These are phyloP conservation scores for Acaromyces ingoldii DNA, from an alignment of 1,284 basidiomycete species.

Conservation along the genomic window DNA sequence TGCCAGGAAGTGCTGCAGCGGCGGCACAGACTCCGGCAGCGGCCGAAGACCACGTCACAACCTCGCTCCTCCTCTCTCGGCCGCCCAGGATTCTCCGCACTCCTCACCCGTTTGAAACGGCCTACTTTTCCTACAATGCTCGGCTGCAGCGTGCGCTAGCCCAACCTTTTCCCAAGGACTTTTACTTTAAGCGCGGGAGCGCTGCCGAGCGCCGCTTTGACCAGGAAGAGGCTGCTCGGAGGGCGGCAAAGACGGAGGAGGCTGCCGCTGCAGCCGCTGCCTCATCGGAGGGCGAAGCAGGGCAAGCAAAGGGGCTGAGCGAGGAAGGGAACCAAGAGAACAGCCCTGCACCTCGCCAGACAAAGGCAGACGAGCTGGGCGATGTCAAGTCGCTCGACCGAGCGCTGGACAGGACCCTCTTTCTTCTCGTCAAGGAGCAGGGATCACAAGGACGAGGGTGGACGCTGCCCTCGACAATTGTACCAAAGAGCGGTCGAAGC, in stretches of 20 bases:
- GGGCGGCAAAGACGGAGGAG: slow-evolving; percentile 3
- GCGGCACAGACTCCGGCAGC: no score
- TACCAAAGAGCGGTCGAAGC: not conserved
- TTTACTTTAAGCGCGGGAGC: slow-evolving; percentile 92
- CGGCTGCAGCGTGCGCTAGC: slow-evolving; percentile 76
- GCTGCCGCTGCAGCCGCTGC: slow-evolving; percentile 16
- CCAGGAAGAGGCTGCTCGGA: slow-evolving; percentile 53
- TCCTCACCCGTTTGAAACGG: slow-evolving; percentile 70
- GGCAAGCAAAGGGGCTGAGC: not conserved
- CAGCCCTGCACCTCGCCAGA: slow-evolving; percentile 55
- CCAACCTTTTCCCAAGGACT: slow-evolving; percentile 81
- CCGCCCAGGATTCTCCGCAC: slow-evolving; percentile 74
- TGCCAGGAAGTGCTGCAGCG: no score
- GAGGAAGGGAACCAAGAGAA: slow-evolving; percentile 58
- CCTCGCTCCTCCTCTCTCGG: slow-evolving; percentile 71
- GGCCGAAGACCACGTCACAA: no score
- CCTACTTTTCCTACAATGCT: slow-evolving; percentile 81
- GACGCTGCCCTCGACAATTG: slow-evolving; percentile 12
- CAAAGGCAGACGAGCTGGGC: slow-evolving; percentile 64
- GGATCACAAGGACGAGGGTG: slow-evolving; percentile 47
- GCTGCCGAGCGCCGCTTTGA: slow-evolving; percentile 77
- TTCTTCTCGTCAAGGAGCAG: slow-evolving; percentile 66
- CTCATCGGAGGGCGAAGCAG: no score
- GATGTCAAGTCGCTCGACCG: slow-evolving; percentile 70
- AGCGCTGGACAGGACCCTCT: slow-evolving; percentile 75